phyloP scores from a whole-genome alignment of 1,139 yeast species.

The Petasospora rhodanensis region DNA sequence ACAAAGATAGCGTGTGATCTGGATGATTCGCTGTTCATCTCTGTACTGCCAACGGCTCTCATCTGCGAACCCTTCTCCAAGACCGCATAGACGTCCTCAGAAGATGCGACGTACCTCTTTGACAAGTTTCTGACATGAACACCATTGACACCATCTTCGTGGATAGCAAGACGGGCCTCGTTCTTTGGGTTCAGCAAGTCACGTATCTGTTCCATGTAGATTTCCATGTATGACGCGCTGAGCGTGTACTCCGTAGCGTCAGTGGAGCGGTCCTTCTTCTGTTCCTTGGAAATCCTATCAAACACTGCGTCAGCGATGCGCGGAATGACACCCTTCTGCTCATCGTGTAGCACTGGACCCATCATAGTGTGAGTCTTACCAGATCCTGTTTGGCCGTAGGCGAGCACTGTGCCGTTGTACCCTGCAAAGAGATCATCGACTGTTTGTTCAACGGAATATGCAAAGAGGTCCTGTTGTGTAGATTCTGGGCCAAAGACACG shows the following conservation, averaged over 20 bases:
- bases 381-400: constrained; percentile 88
- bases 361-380: constrained; percentile 88
- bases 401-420: constrained; percentile 78
- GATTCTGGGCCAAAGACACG: constrained; percentile 50
- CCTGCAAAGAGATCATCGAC: constrained; percentile 73
- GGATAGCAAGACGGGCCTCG: constrained; percentile 41
- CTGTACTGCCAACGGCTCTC: constrained; percentile 59
- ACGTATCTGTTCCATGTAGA: constrained; percentile 71
- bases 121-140: constrained; percentile 67
- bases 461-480: constrained; percentile 58
- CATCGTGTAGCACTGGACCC: constrained; percentile 51
- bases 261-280: constrained; percentile 29
- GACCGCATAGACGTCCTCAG: constrained; percentile 54
- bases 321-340: constrained; percentile 62
- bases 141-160: constrained; percentile 63
- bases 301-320: constrained; percentile 68
- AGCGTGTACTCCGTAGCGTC: constrained; percentile 62
- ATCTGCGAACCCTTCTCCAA: constrained; percentile 52
- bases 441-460: constrained; percentile 49
- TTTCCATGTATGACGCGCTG: constrained; percentile 73
- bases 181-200: constrained; percentile 35
- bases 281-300: constrained; percentile 39
- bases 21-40: constrained; percentile 73
- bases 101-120: constrained; percentile 54
- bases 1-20: constrained; percentile 82